These are phyloP conservation scores for Fomitopsis schrenkii DNA, from an alignment of 1,284 basidiomycete genomes.

Conservation along the genomic window DNA sequence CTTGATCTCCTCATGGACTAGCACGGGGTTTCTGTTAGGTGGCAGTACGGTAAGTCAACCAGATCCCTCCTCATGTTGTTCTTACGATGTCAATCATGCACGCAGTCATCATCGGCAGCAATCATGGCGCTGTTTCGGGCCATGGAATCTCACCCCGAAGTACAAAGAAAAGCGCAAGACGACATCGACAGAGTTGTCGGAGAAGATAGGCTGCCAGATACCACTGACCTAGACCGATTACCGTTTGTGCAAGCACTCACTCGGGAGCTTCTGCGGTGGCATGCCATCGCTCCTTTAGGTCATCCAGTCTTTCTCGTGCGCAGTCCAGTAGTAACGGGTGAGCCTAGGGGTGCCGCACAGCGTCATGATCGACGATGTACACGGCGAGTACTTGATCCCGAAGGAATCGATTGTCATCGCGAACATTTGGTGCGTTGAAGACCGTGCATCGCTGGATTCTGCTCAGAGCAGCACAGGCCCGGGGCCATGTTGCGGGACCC, in stretches of 20 bases:
- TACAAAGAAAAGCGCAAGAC: constrained; percentile 27
- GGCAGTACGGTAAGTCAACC: constrained; percentile 23
- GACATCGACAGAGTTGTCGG: constrained; percentile 30
- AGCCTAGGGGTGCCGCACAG: constrained; percentile 22
- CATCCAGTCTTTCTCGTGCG: not conserved
- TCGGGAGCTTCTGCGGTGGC: constrained; percentile 28
- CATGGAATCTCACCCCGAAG: constrained; percentile 28
- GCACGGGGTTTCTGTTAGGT: constrained; percentile 6
- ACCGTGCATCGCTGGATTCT: not conserved
- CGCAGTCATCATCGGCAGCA: constrained; percentile 23
- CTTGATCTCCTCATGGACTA: not conserved
- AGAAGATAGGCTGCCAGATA: constrained; percentile 24
- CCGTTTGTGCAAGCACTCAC: constrained; percentile 28
- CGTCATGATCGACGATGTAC: constrained; percentile 22
- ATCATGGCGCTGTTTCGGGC: constrained; percentile 25
- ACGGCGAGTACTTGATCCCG: constrained; percentile 24
- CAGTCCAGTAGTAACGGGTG: not conserved
- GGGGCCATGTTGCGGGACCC: constrained; percentile 27
- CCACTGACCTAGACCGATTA: constrained; percentile 26
- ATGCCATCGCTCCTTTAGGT: constrained; percentile 25
- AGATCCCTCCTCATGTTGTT: not conserved
- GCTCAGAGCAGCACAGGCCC: constrained; percentile 8
- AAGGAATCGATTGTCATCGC: constrained; percentile 23
- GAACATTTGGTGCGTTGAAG: constrained; percentile 19
- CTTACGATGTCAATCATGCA: not conserved